Evolutionary conservation across 2,329 filamentous ascomycete species (phyloP), one percentile per base, ranked within the genome.

Genomic region (Pyrenophora graminea): DNA sequence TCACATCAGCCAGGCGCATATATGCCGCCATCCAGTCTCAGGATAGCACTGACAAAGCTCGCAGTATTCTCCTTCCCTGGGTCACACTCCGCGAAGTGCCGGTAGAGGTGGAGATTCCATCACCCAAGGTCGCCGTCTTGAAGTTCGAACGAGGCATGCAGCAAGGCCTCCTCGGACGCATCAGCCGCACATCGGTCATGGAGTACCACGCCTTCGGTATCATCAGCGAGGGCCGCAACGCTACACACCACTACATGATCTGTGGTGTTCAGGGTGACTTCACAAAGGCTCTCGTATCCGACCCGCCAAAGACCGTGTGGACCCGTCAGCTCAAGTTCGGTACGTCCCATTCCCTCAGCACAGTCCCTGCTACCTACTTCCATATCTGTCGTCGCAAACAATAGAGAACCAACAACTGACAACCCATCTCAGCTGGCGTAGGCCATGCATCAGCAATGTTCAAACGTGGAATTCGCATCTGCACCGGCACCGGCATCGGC

Each of bases 241-340:
- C 67, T 5, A 49, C 51, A 0, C 48, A 62, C 41, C 69, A 72
- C 39, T 72, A 72, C 55, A 70, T 72, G 68, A 68, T 72, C 42
- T 72, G 69, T 33, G 69, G 69, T 49, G 69, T 72, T 7, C 69
- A 72, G 49, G 69, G 69, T n/a, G 69, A 72, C 53, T 72, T 72
- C 42, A 72, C 69, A 3, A 65, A 58, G 25, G 53, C 62, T 6
- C 64, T 72, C 9, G 69, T 72, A 23, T 58, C 58, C 18, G 62
- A 71, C 18, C 69, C 69, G 12, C 69, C 69, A 7, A 69, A 64
- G 37, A 66, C 64, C 1, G 55, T 72, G 6, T 72, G 69, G 69
- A 72, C 69, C 3, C 48, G 69, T 27, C 64, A 72, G 34, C 51
- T 72, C 32, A 72, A 71, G 50, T 72, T 72, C 33, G 69, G 69